These are phyloP conservation scores for Glaciozyma martinii DNA, from an alignment of 768 basidiomycete genomes.

Conservation along the genomic window DNA sequence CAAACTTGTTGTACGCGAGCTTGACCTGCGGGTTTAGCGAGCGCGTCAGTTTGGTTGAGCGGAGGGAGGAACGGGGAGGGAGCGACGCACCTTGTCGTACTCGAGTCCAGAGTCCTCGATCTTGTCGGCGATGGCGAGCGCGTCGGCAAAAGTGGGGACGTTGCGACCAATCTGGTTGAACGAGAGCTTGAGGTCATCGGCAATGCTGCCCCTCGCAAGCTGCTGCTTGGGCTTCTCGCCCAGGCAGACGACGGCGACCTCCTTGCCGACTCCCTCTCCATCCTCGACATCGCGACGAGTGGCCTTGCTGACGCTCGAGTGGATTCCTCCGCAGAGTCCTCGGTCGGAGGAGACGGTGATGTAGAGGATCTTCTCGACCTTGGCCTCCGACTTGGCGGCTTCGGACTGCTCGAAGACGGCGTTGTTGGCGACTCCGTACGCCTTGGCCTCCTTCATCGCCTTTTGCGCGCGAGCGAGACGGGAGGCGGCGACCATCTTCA, in stretches of 20 bases:
- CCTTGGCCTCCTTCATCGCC: slow-evolving; percentile 82
- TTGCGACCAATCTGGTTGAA: slow-evolving; percentile 98
- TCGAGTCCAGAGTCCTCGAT: slow-evolving; percentile 74
- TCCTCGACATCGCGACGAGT: slow-evolving; percentile 60
- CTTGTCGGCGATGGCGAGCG: slow-evolving; percentile 85
- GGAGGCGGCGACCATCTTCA: slow-evolving; percentile 82
- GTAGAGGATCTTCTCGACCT: slow-evolving; percentile 68
- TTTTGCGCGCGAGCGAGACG: slow-evolving; percentile 91
- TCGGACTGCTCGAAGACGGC: slow-evolving; percentile 84
- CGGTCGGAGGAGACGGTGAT: slow-evolving; percentile 94
- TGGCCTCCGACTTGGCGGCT: slow-evolving; percentile 46
- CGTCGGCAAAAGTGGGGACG: slow-evolving; percentile 94
- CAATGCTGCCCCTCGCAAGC: slow-evolving; percentile 54
- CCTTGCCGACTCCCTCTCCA: slow-evolving; percentile 47
- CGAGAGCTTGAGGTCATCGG: slow-evolving; percentile 63
- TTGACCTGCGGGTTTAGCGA: no score
- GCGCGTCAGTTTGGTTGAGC: no score
- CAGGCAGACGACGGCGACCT: slow-evolving; percentile 62
- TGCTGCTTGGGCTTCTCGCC: slow-evolving; percentile 98
- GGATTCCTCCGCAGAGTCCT: slow-evolving; percentile 98
- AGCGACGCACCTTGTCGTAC: slow-evolving; percentile 59
- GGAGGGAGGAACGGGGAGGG: background rate
- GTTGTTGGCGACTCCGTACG: slow-evolving; percentile 61
- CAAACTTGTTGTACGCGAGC: slow-evolving; percentile 52
- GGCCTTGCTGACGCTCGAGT: slow-evolving; percentile 88